Evolutionary conservation across 139 green algal genomes (phyloP).

Genomic region (Limnomonas spitsbergensis): DNA sequence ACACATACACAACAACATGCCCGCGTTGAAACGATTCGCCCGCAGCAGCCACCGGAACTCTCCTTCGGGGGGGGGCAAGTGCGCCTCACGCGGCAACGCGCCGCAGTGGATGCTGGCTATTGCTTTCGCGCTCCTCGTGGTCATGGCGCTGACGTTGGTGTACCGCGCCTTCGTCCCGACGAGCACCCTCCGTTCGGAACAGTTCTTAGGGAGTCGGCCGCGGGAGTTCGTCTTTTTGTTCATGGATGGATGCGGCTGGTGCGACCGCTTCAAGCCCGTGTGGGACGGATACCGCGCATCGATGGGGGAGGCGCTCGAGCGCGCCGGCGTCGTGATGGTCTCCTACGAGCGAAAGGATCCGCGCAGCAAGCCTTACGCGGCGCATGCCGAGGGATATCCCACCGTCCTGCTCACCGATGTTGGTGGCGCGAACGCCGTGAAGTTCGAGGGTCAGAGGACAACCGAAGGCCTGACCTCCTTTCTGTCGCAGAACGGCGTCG

Average conservation of each 20-base stretch:
- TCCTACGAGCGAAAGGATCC: neutral
- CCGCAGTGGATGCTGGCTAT: too few relatives aligned
- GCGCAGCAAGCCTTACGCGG: neutral
- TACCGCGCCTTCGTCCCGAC: too few relatives aligned
- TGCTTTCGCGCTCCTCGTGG: too few relatives aligned
- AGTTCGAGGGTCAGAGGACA: neutral
- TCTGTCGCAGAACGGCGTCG: neutral
- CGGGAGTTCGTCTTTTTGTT: constrained; percentile 1
- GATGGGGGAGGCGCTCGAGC: neutral
- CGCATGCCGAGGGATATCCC: neutral
- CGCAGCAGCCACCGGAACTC: too few relatives aligned
- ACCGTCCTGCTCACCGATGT: neutral
- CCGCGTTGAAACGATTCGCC: too few relatives aligned
- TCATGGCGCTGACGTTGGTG: too few relatives aligned
- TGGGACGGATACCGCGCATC: neutral
- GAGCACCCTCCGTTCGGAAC: too few relatives aligned
- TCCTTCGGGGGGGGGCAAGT: too few relatives aligned
- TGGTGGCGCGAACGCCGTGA: neutral
- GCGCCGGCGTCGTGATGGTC: neutral
- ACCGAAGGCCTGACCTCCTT: neutral
- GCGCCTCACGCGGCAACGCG: too few relatives aligned
- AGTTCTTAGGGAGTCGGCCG: too few relatives aligned
- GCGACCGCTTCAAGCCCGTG: neutral
- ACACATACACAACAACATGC: too few relatives aligned
- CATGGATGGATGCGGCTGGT: constrained; percentile 10